Percentiles rank a stretch among this genome's conserved stretches.
Evolutionary conservation across 164 flowering plant genomes (phyloP).

Genomic region (Cinnamomum micranthum): DNA sequence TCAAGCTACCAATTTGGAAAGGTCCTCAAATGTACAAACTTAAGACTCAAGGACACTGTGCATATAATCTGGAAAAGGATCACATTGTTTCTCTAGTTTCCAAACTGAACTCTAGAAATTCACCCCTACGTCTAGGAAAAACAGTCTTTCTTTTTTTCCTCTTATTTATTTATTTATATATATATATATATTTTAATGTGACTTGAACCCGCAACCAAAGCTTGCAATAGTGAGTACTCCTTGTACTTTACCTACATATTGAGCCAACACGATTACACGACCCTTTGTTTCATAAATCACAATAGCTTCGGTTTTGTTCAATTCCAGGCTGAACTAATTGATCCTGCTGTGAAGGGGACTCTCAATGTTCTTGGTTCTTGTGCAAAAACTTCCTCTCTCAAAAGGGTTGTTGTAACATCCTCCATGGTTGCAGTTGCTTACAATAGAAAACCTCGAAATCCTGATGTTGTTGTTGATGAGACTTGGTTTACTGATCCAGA

Average conservation of each 20-base stretch:
- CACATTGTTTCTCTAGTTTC: too few relatives aligned
- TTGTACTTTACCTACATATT: too few relatives aligned
- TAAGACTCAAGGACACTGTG: not conserved
- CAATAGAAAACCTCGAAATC: constrained; percentile 32
- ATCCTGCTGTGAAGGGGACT: constrained; percentile 66
- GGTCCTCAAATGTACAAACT: not conserved
- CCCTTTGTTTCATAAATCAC: too few relatives aligned
- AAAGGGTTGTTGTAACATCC: constrained; percentile 56
- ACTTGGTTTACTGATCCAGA: constrained; percentile 56
- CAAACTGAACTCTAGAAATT: not conserved
- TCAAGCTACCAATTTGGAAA: too few relatives aligned
- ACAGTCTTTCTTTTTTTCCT: too few relatives aligned
- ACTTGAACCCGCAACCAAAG: too few relatives aligned
- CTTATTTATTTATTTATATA: too few relatives aligned
- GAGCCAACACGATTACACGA: too few relatives aligned
- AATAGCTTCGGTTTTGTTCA: constrained; percentile 3
- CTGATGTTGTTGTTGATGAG: constrained; percentile 58
- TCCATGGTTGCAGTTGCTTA: constrained; percentile 48
- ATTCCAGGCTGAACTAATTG: constrained; percentile 44
- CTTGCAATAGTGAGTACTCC: too few relatives aligned
- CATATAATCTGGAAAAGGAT: not conserved
- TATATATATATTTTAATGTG: too few relatives aligned
- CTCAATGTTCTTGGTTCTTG: constrained; percentile 56
- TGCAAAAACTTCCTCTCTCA: constrained; percentile 38
- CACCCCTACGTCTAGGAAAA: not conserved